Conservation (phyloP, 2,329 filamentous ascomycete species). For the Sporothrix dimorphospora region DNA sequence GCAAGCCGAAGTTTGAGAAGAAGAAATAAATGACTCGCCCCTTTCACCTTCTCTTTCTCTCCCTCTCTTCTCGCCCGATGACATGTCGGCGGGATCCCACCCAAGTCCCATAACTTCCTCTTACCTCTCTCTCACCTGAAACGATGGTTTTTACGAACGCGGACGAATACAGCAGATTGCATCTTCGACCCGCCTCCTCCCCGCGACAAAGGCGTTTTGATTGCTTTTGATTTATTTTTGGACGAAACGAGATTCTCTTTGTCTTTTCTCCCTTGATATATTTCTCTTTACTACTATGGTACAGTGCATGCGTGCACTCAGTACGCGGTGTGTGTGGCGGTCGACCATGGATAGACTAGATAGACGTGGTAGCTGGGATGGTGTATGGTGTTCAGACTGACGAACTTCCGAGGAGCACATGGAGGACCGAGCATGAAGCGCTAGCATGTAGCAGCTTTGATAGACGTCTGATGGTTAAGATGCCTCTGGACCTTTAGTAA, state of each 20-base stretch:
- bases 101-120: background rate
- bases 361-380: constrained; percentile 2
- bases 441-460: background rate
- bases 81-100: background rate
- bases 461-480: constrained; percentile 13
- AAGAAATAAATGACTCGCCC: constrained; percentile 39
- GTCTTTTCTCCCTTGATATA: background rate
- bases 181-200: background rate
- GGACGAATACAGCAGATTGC: background rate
- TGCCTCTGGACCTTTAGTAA: background rate
- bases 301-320: background rate
- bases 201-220: constrained; percentile 13
- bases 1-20: constrained; percentile 72
- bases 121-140: background rate
- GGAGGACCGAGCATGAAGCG: background rate
- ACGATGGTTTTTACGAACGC: constrained; percentile 1
- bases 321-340: constrained; percentile 3
- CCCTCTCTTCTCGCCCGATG: background rate
- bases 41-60: background rate
- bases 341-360: background rate
- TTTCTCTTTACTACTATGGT: background rate
- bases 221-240: constrained; percentile 17
- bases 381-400: background rate
- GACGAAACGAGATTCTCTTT: background rate
- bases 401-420: background rate